Conservation (phyloP, 2,329 filamentous ascomycete species). For the Allantophomopsis cytisporea region DNA sequence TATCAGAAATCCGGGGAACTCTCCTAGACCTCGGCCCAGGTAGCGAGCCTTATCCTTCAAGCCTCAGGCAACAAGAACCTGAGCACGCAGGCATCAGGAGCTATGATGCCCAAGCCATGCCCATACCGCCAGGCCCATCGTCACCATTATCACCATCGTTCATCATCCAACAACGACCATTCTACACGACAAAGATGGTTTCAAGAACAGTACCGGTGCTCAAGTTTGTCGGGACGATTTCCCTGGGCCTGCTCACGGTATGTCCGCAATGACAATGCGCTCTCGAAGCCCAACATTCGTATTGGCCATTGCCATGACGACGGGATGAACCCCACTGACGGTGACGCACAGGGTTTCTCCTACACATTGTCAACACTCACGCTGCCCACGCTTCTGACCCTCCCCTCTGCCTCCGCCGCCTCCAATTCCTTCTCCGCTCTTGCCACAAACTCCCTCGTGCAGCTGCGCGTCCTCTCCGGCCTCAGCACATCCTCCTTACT, state of each 20-base stretch:
- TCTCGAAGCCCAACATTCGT: background rate
- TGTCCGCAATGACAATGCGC: constrained; percentile 19
- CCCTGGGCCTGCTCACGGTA: constrained; percentile 79
- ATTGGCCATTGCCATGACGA: background rate
- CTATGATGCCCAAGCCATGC: too few species aligned
- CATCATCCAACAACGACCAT: too few species aligned
- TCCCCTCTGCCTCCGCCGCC: constrained; percentile 63
- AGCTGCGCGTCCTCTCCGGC: constrained; percentile 52
- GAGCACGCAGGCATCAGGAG: too few species aligned
- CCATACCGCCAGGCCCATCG: too few species aligned
- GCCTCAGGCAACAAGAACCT: too few species aligned
- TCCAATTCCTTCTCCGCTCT: constrained; percentile 59
- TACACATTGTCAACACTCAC: constrained; percentile 70
- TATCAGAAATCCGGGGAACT: background rate
- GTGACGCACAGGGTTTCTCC: constrained; percentile 58
- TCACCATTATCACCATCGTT: too few species aligned
- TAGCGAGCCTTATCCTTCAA: background rate
- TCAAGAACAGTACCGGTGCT: constrained; percentile 59
- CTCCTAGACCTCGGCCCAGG: too few species aligned
- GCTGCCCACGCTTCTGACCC: constrained; percentile 66
- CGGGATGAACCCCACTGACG: background rate
- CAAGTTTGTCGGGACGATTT: constrained; percentile 90
- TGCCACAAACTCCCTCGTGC: constrained; percentile 44
- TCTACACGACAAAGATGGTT: constrained; percentile 27
- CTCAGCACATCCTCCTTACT: constrained; percentile 60